phyloP scores from a whole-genome alignment of 192 early-diverging fungal genomes.

The Coemansia sp. region DNA sequence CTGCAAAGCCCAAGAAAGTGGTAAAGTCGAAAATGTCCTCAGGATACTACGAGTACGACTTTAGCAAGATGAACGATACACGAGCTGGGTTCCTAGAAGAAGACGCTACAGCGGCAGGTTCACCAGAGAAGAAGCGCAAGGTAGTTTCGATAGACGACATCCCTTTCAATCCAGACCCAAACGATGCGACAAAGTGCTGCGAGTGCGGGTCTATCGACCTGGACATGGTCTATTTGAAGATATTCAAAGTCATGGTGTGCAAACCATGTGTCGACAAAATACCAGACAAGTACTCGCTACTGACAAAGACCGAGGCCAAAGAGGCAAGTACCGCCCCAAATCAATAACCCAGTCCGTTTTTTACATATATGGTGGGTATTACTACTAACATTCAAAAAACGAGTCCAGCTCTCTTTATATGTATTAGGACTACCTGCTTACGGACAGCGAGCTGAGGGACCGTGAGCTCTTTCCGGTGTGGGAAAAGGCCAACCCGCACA shows the following conservation, averaged over 20 bases:
- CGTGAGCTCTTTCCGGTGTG: slow-evolving; percentile 73
- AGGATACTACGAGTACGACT: slow-evolving; percentile 80
- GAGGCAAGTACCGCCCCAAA: slow-evolving; percentile 52
- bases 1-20: slow-evolving; percentile 20
- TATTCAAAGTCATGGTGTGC: slow-evolving; percentile 81
- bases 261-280: slow-evolving; percentile 67
- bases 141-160: slow-evolving; percentile 20
- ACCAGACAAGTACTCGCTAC: slow-evolving; percentile 87
- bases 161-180: slow-evolving; percentile 32
- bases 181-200: slow-evolving; percentile 67
- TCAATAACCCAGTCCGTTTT: neutral
- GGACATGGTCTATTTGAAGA: slow-evolving; percentile 67
- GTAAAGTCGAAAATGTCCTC: slow-evolving; percentile 38
- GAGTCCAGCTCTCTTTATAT: neutral
- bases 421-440: slow-evolving; percentile 84
- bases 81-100: slow-evolving; percentile 84
- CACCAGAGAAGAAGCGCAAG: slow-evolving; percentile 33
- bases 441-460: slow-evolving; percentile 92
- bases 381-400: neutral
- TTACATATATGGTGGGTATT: neutral
- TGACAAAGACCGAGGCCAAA: slow-evolving; percentile 95
- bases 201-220: slow-evolving; percentile 86
- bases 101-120: slow-evolving; percentile 37
- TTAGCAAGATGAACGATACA: slow-evolving; percentile 82
- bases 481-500: slow-evolving; percentile 92